These are phyloP conservation scores for Lagenidium giganteum DNA, from an alignment of 352 stramenopile species.

Conservation along the genomic window DNA sequence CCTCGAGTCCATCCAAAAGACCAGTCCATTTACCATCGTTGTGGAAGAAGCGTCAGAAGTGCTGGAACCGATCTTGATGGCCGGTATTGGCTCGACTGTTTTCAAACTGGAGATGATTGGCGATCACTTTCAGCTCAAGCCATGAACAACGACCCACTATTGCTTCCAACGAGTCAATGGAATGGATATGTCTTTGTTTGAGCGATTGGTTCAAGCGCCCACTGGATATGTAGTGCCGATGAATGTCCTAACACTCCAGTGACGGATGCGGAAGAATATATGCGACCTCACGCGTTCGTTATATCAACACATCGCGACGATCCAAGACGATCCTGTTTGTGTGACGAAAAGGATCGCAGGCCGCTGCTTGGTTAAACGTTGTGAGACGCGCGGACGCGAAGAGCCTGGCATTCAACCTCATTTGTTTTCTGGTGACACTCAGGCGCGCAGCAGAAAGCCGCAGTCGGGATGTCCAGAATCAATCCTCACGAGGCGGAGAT, in stretches of 20 bases:
- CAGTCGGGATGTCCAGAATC: slow-evolving; percentile 69
- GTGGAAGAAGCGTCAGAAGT: slow-evolving; percentile 87
- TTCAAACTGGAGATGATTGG: slow-evolving; percentile 89
- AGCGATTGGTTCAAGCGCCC: slow-evolving; percentile 76
- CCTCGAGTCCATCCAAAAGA: slow-evolving; percentile 76
- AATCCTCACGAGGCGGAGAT: slow-evolving; percentile 77
- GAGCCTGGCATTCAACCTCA: slow-evolving; percentile 68
- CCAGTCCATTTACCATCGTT: slow-evolving; percentile 81
- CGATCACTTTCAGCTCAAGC: slow-evolving; percentile 83
- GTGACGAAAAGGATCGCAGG: slow-evolving; percentile 48
- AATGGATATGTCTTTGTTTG: slow-evolving; percentile 89
- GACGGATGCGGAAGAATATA: slow-evolving; percentile 85
- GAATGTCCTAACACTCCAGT: slow-evolving; percentile 80
- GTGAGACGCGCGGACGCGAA: slow-evolving; percentile 54
- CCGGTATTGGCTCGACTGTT: slow-evolving; percentile 75
- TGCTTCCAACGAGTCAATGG: slow-evolving; percentile 83
- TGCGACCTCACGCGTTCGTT: slow-evolving; percentile 81
- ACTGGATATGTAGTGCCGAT: slow-evolving; percentile 54
- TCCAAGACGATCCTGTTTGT: slow-evolving; percentile 74
- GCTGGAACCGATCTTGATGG: slow-evolving; percentile 80
- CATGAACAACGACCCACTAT: slow-evolving; percentile 75
- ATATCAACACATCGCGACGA: slow-evolving; percentile 73
- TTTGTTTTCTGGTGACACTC: slow-evolving; percentile 81
- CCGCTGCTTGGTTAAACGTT: slow-evolving; percentile 13
- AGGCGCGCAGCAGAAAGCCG: slow-evolving; percentile 47